Base-by-base conservation (phyloP, 495 filamentous ascomycete species). In the Entonaema liquescens region DNA sequence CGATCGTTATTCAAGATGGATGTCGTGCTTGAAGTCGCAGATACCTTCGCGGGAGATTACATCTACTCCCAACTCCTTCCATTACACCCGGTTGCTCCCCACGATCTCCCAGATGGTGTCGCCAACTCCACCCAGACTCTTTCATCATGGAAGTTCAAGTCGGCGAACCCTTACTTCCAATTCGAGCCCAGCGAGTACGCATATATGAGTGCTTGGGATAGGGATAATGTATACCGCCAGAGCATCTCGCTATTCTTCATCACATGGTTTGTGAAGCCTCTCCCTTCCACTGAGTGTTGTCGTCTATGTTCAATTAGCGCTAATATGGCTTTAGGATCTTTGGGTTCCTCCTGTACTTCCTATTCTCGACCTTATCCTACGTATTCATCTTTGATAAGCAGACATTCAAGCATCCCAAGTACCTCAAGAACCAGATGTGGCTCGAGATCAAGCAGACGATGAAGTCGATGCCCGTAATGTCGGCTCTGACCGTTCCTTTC, bases 321-420 rank as follows among this genome's bases (percentile, higher is more conserved):
- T 61, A 40, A 21, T 53, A 2, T 2, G 1, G 1, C 26, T 36
- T n/a, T 74, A 97, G 94, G 90, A 76, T 97, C 72, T 96, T 95
- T 73, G 93, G 95, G 63, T 78, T 93, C 28, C 68, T 93, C 44
- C 80, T 94, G 68, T 98, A 98, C 84, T 97, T 94, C 79, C 66
- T 92, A 67, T 93, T 90, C 76, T 90, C 95, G 19, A 85, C 90
- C 40, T 83, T 97, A 28, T 97, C 93, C 31, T 98, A 97, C 83
- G 62, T 90, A 74, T 95, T 97, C 85, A 83, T 98, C 81, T 98
- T 97, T 85, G 94, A 98, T 81, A 93, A 98, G 78, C 85, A 88
- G 19, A 95, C 92, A 70, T 89, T 93, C 82, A 83, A 91, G 11
- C 95, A 98, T 78, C 95, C 95, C 38, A 97, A 96, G 79, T 98